These are phyloP conservation scores for Gardenia jasminoides DNA, from an alignment of 257 asterid species.

Conservation along the genomic window DNA sequence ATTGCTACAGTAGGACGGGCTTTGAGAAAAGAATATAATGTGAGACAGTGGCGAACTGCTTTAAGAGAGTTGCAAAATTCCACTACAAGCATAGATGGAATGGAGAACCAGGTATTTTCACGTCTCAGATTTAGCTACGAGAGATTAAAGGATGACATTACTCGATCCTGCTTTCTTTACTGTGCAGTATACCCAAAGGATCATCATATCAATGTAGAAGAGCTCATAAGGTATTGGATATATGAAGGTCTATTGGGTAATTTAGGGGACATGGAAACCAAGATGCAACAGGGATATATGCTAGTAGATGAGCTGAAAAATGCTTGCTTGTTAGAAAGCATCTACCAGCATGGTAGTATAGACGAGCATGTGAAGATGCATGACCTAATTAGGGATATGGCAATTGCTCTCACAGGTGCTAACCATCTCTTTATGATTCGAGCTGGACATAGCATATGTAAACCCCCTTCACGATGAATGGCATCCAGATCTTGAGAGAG, in stretches of 20 bases:
- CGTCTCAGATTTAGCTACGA: constrained; percentile 35
- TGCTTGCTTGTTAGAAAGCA: constrained; percentile 22
- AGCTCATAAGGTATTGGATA: constrained; percentile 27
- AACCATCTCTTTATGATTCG: constrained; percentile 25
- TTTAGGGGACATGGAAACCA: constrained; percentile 5
- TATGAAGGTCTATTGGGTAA: constrained; percentile 29
- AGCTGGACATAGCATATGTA: constrained; percentile 23
- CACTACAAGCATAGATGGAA: constrained; percentile 19
- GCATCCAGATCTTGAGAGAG: constrained; percentile 27
- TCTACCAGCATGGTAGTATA: constrained; percentile 6
- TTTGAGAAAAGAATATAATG: constrained; percentile 24
- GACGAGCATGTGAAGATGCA: constrained; percentile 25
- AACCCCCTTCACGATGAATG: constrained; percentile 29
- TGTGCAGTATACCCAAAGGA: constrained; percentile 35
- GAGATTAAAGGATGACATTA: constrained; percentile 21
- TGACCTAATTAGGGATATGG: constrained; percentile 32
- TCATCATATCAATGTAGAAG: constrained; percentile 29
- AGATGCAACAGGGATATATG: constrained; percentile 24
- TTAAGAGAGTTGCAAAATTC: constrained; percentile 26
- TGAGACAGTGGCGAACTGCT: constrained; percentile 23
- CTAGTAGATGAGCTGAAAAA: constrained; percentile 24
- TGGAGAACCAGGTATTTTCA: constrained; percentile 25
- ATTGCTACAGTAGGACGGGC: constrained; percentile 30
- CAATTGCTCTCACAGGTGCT: constrained; percentile 25
- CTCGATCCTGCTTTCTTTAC: constrained; percentile 30